These are phyloP conservation scores for Quercus rubra DNA, from an alignment of 306 rosid genomes.

Conservation along the genomic window DNA sequence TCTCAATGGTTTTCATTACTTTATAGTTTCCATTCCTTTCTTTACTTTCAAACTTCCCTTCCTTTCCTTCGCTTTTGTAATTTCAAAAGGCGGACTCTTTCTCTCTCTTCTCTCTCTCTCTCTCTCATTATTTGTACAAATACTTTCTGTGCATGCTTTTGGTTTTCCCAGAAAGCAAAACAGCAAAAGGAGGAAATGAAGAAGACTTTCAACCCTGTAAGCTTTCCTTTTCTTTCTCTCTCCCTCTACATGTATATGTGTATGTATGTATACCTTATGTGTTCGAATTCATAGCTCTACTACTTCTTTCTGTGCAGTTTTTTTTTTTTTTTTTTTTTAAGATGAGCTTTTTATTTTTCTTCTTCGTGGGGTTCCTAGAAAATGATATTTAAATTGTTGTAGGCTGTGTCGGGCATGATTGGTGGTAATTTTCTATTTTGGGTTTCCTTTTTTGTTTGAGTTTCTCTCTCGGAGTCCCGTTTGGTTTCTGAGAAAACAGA, in stretches of 20 bases:
- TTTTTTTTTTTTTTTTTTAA: no score
- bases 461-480: neutral
- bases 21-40: slow-evolving; percentile 19
- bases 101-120: neutral
- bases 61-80: slow-evolving; percentile 2
- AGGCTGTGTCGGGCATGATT: neutral
- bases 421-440: neutral
- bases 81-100: slow-evolving; percentile 5
- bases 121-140: no score
- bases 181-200: slow-evolving; percentile 23
- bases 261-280: neutral
- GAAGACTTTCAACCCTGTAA: slow-evolving; percentile 37
- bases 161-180: slow-evolving; percentile 4
- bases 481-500: neutral
- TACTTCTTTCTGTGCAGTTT: neutral
- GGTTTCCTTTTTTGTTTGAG: neutral
- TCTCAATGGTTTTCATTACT: neutral
- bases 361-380: neutral
- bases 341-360: neutral
- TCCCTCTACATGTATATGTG: neutral
- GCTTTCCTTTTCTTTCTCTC: neutral
- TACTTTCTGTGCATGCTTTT: slow-evolving; percentile 13
- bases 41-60: slow-evolving; percentile 24
- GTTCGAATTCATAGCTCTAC: neutral
- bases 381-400: neutral